Conservation (phyloP, 108 stramenopile species). For the Nannochloropsis salina region DNA sequence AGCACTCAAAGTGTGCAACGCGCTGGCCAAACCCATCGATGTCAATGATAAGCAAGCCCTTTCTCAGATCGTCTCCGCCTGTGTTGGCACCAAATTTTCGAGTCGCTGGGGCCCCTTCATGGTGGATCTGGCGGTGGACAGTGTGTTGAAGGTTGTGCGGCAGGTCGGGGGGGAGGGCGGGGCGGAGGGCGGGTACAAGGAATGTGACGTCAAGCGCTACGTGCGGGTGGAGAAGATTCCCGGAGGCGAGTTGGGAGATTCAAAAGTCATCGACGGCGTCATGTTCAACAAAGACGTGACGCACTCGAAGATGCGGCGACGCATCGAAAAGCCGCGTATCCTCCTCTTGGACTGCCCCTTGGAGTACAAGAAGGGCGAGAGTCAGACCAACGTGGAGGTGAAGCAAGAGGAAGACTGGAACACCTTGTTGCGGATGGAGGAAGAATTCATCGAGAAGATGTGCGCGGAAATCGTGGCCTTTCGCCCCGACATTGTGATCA, state of each 20-base stretch:
- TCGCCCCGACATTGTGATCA: conserved; percentile 97
- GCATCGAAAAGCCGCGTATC: conserved; percentile 96
- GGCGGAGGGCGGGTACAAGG: conserved; percentile 53
- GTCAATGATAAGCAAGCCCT: conserved; percentile 75
- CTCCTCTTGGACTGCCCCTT: conserved; percentile 93
- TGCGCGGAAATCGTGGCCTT: conserved; percentile 95
- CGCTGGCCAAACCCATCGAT: conserved; percentile 74
- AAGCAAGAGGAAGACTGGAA: conserved; percentile 99
- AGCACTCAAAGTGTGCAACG: conserved; percentile 81
- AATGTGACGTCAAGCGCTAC: conserved; percentile 97
- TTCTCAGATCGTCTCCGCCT: conserved; percentile 76
- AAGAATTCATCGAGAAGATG: conserved; percentile 98
- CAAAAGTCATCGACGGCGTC: conserved; percentile 75
- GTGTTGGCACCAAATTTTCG: conserved; percentile 96
- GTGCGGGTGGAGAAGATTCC: conserved; percentile 99
- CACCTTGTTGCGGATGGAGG: conserved; percentile 91
- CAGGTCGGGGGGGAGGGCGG: conserved; percentile 21
- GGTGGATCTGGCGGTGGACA: conserved; percentile 94
- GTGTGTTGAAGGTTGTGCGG: conserved; percentile 60
- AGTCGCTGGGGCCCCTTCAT: conserved; percentile 83
- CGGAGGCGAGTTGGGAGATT: conserved; percentile 89
- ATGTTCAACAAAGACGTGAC: conserved; percentile 99
- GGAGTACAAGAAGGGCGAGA: conserved; percentile 99
- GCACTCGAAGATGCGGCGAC: conserved; percentile 95
- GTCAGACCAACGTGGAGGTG: conserved; percentile 96